phyloP scores from a whole-genome alignment of 2,329 filamentous ascomycete genomes.

The Chaetomium sp. region DNA sequence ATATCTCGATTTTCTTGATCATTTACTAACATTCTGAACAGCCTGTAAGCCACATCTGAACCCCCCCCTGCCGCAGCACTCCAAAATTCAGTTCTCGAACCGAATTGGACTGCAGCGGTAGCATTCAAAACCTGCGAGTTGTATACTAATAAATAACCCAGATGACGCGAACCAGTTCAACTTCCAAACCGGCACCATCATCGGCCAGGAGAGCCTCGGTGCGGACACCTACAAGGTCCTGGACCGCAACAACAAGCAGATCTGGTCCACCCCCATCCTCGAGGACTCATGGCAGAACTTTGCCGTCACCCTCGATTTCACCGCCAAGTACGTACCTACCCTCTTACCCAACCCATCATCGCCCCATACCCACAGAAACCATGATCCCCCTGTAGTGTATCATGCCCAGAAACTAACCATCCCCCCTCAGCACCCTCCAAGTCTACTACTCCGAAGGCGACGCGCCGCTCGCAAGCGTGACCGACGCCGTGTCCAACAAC shows the following conservation, averaged over 20 bases:
- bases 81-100: not conserved
- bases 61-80: not conserved
- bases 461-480: conserved; percentile 42
- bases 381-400: not conserved
- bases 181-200: conserved; percentile 31
- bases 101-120: no score
- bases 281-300: conserved; percentile 53
- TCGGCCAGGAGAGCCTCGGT: conserved; percentile 31
- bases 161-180: conserved; percentile 34
- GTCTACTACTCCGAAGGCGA: conserved; percentile 49
- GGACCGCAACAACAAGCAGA: conserved; percentile 32
- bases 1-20: no score
- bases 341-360: no score
- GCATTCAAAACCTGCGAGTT: no score
- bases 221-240: conserved; percentile 38
- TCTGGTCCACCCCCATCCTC: conserved; percentile 39
- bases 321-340: conserved; percentile 41
- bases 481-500: conserved; percentile 40
- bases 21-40: no score
- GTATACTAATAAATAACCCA: not conserved
- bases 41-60: no score
- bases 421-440: conserved; percentile 40
- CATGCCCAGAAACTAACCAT: not conserved
- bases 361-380: not conserved
- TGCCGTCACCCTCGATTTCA: conserved; percentile 49